These are phyloP conservation scores for Ustilago bromivora DNA, from an alignment of 1,284 basidiomycete genomes.

Conservation along the genomic window DNA sequence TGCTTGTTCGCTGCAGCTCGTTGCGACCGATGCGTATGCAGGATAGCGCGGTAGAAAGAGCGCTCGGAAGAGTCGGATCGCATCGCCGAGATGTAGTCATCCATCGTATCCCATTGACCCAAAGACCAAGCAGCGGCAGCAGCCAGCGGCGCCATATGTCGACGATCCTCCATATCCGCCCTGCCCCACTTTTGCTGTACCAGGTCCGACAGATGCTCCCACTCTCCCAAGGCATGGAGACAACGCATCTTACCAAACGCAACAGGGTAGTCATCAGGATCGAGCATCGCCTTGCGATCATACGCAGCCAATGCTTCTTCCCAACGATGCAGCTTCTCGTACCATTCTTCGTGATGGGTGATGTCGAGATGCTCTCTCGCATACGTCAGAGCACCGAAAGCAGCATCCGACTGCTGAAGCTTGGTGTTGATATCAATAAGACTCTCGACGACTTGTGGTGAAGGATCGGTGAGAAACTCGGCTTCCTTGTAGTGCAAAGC, in stretches of 20 bases:
- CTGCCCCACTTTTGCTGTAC: constrained; percentile 91
- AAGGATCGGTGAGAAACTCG: constrained; percentile 93
- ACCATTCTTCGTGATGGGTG: constrained; percentile 94
- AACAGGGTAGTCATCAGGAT: constrained; percentile 73
- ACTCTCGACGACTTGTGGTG: constrained; percentile 84
- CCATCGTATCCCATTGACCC: constrained; percentile 98
- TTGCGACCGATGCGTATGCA: constrained; percentile 95
- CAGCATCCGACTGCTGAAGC: constrained; percentile 79
- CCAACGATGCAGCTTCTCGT: constrained; percentile 96
- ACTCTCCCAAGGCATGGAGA: constrained; percentile 96
- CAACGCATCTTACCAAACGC: constrained; percentile 93
- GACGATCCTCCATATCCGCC: constrained; percentile 84
- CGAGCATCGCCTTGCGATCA: constrained; percentile 80
- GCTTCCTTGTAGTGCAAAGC: constrained; percentile 99
- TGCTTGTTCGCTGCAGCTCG: constrained; percentile 89
- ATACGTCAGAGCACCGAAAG: constrained; percentile 67
- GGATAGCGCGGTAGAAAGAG: constrained; percentile 94
- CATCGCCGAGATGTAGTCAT: constrained; percentile 95
- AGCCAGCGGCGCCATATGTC: constrained; percentile 94
- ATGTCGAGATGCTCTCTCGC: constrained; percentile 75
- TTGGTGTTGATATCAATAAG: constrained; percentile 98
- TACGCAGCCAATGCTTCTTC: constrained; percentile 91
- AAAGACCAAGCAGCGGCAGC: constrained; percentile 97
- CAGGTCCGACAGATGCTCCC: constrained; percentile 88
- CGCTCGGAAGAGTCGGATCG: constrained; percentile 92